Evolutionary conservation across 257 asterid genomes (phyloP), one percentile per base, ranked within the genome.

Genomic region (Ilex asprella): DNA sequence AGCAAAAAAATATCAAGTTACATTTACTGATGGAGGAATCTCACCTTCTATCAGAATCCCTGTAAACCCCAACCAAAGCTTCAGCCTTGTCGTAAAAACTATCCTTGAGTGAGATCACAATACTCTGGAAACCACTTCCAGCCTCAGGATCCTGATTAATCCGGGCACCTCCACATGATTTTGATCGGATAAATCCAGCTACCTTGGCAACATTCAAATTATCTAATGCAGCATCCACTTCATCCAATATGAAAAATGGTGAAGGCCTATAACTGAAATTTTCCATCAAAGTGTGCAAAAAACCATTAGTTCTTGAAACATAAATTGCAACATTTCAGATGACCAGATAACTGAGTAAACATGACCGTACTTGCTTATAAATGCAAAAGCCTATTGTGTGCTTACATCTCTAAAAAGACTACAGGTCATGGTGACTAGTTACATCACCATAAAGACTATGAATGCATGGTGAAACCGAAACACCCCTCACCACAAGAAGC

Each of bases 181-280:
- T 89, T 67, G 95, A 77, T 77, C 92, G 85, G 60, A 93, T 85
- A 63, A 93, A 93, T 77, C 99, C 88, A 58, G 99, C 99, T 30
- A 93, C 95, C 76, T 93, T 93, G 67, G 97, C 97, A 10, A 93
- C 99, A 67, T 93, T 93, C 58, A 89, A 65, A 73, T 89, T 93
- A 60, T 93, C 99, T 67, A 93, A 68, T 16, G 99, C 99, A 63
- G 99, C 99, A 74, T 93, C 99, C 73, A 93, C 99, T 87, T 93
- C 99, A 49, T 93, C 99, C 83, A 93, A 68, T 76, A 93, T 93
- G 63, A 87, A 89, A 78, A 93, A 93, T 12, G 99, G 99, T 9
- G 99, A 93, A 12, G 99, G 97, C 83, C 76, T 85, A 76, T 85
- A 93, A 77, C 99, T 93, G 97, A 64, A 77, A 69, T 72, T 55